Evolutionary conservation across 768 basidiomycete genomes (phyloP).

Genomic region (Auricularia heimuer): DNA sequence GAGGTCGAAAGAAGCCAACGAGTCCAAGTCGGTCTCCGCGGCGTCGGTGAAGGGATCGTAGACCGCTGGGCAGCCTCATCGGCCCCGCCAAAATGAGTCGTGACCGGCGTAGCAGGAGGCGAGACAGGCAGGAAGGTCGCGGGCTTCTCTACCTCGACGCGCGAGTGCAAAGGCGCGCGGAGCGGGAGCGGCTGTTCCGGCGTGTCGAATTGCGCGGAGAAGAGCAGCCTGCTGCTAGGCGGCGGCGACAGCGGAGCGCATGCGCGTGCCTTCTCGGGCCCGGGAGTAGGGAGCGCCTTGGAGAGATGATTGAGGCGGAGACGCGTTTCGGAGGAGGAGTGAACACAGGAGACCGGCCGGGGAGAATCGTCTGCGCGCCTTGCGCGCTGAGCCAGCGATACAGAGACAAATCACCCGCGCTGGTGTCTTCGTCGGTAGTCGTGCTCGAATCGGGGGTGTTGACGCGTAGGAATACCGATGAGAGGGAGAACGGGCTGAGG

Average conservation of each 20-base stretch:
- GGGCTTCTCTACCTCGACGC: too few species aligned
- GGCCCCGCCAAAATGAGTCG: too few species aligned
- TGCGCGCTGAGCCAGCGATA: background rate
- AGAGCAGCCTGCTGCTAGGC: too few species aligned
- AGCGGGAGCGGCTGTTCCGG: too few species aligned
- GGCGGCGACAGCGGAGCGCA: too few species aligned
- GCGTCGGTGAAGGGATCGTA: background rate
- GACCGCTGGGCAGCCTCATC: background rate
- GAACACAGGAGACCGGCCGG: background rate
- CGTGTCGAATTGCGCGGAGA: too few species aligned
- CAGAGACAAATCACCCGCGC: background rate
- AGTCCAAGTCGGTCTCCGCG: background rate
- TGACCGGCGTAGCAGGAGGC: too few species aligned
- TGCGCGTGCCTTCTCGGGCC: too few species aligned
- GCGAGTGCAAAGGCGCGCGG: too few species aligned
- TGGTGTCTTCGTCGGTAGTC: background rate
- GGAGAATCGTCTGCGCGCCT: background rate
- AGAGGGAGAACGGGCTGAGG: background rate
- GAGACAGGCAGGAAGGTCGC: too few species aligned
- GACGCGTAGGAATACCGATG: background rate
- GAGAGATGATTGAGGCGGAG: background rate
- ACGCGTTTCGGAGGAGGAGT: background rate
- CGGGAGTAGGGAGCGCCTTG: background rate
- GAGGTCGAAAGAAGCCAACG: background rate
- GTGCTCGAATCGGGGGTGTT: background rate